Percentiles rank a stretch among this genome's conserved stretches.
These are phyloP conservation scores for Tolypocladium paradoxum DNA, from an alignment of 2,329 filamentous ascomycete species.

Conservation along the genomic window DNA sequence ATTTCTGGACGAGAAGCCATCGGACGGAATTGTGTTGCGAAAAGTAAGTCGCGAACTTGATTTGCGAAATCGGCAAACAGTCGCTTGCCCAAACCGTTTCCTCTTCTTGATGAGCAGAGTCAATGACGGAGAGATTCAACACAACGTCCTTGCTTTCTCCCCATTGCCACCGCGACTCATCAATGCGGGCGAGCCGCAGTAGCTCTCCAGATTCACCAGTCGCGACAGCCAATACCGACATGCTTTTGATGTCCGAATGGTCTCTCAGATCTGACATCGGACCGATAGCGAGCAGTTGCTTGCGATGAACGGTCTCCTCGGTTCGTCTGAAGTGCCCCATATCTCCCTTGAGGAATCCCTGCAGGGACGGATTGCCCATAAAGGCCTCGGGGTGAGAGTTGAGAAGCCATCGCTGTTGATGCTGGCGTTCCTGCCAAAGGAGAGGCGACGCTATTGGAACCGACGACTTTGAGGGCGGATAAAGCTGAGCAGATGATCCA, in stretches of 20 bases:
- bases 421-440: slow-evolving; percentile 18
- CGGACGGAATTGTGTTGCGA: slow-evolving; percentile 26
- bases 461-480: slow-evolving; percentile 18
- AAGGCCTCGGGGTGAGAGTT: slow-evolving; percentile 40
- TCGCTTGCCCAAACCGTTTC: slow-evolving; percentile 44
- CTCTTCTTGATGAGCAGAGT: slow-evolving; percentile 30
- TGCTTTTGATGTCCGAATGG: slow-evolving; percentile 12
- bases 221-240: slow-evolving; percentile 33
- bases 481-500: slow-evolving; percentile 22
- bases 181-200: slow-evolving; percentile 42
- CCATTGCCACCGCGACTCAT: slow-evolving; percentile 46
- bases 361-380: slow-evolving; percentile 23
- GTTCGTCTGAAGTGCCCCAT: slow-evolving; percentile 17
- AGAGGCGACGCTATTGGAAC: slow-evolving; percentile 13
- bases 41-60: slow-evolving; percentile 36
- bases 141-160: slow-evolving; percentile 29
- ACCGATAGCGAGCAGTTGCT: slow-evolving; percentile 42
- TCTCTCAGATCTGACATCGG: slow-evolving; percentile 34
- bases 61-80: slow-evolving; percentile 34
- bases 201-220: slow-evolving; percentile 48
- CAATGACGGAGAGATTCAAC: slow-evolving; percentile 35
- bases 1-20: slow-evolving; percentile 45
- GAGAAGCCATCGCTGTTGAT: slow-evolving; percentile 38
- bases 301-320: slow-evolving; percentile 12
- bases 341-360: slow-evolving; percentile 24